phyloP scores from a whole-genome alignment of 2,329 filamentous ascomycete species.

The Calonectria pseudoreteaudii region DNA sequence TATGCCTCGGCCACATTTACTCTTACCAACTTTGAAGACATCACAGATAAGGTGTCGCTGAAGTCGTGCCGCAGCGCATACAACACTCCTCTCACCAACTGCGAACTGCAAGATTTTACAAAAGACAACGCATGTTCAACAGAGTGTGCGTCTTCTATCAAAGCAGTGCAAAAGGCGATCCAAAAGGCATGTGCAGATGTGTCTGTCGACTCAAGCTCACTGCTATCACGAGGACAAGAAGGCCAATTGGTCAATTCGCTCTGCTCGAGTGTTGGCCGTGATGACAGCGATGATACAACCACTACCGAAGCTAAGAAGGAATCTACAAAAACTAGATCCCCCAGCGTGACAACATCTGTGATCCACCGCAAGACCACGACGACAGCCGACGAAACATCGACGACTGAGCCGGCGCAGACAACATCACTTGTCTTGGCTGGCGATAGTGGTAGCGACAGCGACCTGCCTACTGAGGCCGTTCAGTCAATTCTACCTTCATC shows the following conservation, averaged over 20 bases:
- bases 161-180: constrained; percentile 44
- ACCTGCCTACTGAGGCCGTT: not conserved
- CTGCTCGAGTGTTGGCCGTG: constrained; percentile 38
- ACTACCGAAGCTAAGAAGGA: constrained; percentile 23
- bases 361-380: not conserved
- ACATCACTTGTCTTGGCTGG: constrained; percentile 19
- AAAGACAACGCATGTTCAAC: constrained; percentile 51
- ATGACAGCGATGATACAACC: constrained; percentile 20
- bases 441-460: not conserved
- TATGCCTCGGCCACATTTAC: constrained; percentile 40
- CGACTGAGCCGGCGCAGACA: constrained; percentile 2
- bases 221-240: constrained; percentile 51
- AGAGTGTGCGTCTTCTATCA: constrained; percentile 48
- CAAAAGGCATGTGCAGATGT: constrained; percentile 43
- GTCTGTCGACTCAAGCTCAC: constrained; percentile 41
- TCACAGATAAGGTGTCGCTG: constrained; percentile 52
- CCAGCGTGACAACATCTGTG: constrained; percentile 20
- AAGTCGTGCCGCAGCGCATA: constrained; percentile 56
- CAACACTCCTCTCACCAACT: constrained; percentile 54
- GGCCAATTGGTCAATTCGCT: constrained; percentile 52
- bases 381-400: not conserved
- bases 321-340: constrained; percentile 30
- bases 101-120: constrained; percentile 52
- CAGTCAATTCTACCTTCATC: constrained; percentile 5
- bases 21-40: constrained; percentile 55